Conservation (phyloP, 352 stramenopile species). For the Lagenidium sp. region DNA sequence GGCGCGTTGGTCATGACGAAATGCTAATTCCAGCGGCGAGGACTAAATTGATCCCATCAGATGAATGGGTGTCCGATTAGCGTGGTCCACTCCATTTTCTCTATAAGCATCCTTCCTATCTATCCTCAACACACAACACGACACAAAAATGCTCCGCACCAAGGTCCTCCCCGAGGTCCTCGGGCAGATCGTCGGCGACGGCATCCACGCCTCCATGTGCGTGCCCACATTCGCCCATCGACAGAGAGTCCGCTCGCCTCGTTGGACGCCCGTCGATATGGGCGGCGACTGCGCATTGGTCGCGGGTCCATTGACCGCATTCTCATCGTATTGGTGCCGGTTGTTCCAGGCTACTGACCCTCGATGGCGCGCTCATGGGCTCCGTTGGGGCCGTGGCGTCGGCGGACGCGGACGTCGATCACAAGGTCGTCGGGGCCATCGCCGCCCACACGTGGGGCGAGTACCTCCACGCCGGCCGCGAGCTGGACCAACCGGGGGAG, state of each 20-base stretch:
- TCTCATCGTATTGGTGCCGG: background rate
- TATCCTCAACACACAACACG: background rate
- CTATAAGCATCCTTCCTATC: background rate
- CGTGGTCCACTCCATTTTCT: too few species aligned
- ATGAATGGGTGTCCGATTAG: too few species aligned
- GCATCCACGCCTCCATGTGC: slow-evolving; percentile 64
- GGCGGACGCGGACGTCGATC: slow-evolving; percentile 36
- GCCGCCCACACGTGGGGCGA: slow-evolving; percentile 79
- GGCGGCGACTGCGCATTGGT: too few species aligned
- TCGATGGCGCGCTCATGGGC: slow-evolving; percentile 78
- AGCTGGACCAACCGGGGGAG: slow-evolving; percentile 42
- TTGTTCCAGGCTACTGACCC: slow-evolving; percentile 57
- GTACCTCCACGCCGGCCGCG: slow-evolving; percentile 65
- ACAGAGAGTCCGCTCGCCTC: too few species aligned
- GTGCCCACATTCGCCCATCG: slow-evolving; percentile 17
- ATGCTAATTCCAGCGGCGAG: too few species aligned
- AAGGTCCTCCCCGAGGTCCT: slow-evolving; percentile 76
- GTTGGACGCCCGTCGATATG: too few species aligned
- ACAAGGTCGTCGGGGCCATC: slow-evolving; percentile 83
- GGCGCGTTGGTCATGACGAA: too few species aligned
- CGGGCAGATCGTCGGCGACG: slow-evolving; percentile 67
- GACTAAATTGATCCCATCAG: too few species aligned
- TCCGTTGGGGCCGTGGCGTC: slow-evolving; percentile 30
- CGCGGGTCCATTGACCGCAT: background rate
- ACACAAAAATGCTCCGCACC: slow-evolving; percentile 50